Conservation (phyloP, 495 filamentous ascomycete genomes). For the Astrothelium macrocarpum region DNA sequence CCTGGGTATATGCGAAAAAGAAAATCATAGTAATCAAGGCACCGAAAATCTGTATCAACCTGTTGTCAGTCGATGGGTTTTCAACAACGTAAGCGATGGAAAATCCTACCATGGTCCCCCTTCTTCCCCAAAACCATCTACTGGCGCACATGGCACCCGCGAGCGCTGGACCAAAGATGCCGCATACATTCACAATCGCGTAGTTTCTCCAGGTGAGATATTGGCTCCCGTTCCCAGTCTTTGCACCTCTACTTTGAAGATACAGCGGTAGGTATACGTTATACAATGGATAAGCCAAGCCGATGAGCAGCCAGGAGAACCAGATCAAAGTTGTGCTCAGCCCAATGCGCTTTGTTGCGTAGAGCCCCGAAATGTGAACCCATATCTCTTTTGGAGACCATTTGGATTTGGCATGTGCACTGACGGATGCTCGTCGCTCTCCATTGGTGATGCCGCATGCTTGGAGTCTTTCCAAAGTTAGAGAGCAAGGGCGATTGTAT, state of each 20-base stretch:
- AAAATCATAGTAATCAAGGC: slow-evolving; percentile 44
- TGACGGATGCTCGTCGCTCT: slow-evolving; percentile 6
- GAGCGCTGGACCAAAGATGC: slow-evolving; percentile 55
- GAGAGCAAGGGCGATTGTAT: slow-evolving; percentile 52
- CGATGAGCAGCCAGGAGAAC: slow-evolving; percentile 61
- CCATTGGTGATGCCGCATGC: slow-evolving; percentile 20
- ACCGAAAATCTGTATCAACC: slow-evolving; percentile 19
- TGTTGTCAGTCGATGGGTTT: slow-evolving; percentile 39
- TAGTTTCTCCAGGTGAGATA: slow-evolving; percentile 58
- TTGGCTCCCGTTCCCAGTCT: slow-evolving; percentile 4
- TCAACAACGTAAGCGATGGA: neutral
- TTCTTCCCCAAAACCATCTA: slow-evolving; percentile 45
- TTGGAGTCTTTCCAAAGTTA: slow-evolving; percentile 52
- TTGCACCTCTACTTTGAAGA: slow-evolving; percentile 8
- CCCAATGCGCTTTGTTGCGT: slow-evolving; percentile 48
- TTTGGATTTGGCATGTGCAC: slow-evolving; percentile 20
- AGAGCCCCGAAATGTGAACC: slow-evolving; percentile 55
- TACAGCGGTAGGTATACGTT: slow-evolving; percentile 46
- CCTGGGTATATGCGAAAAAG: slow-evolving; percentile 61
- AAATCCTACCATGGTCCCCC: slow-evolving; percentile 49
- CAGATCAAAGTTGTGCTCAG: slow-evolving; percentile 56
- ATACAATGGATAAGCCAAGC: slow-evolving; percentile 35
- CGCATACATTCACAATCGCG: slow-evolving; percentile 52
- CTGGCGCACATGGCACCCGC: slow-evolving; percentile 55
- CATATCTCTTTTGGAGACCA: slow-evolving; percentile 42